Percentiles rank a stretch among this genome's conserved stretches.
These are phyloP conservation scores for Capillidium rhysosporum DNA, from an alignment of 371 early-diverging fungal genomes.

Conservation along the genomic window DNA sequence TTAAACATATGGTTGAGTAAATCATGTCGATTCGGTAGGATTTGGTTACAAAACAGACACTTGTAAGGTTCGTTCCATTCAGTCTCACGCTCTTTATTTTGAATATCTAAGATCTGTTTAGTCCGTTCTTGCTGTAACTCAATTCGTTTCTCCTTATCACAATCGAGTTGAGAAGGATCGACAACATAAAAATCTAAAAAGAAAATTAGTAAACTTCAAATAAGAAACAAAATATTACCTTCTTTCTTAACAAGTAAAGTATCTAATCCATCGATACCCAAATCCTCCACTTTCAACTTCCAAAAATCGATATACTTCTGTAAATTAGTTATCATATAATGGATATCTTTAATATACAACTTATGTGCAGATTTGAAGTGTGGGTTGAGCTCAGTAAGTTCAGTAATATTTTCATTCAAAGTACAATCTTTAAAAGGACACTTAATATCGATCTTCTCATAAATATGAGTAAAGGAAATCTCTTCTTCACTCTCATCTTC, in stretches of 20 bases:
- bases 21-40: conserved; percentile 33
- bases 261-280: conserved; percentile 13
- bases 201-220: too few species aligned
- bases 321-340: conserved; percentile 61
- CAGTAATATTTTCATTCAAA: conserved; percentile 11
- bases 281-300: conserved; percentile 25
- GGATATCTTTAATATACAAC: conserved; percentile 43
- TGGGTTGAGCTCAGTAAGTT: conserved; percentile 30
- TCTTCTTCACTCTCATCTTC: not conserved
- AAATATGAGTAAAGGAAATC: not conserved
- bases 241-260: conserved; percentile 10
- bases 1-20: conserved; percentile 78
- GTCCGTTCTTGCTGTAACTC: conserved; percentile 8
- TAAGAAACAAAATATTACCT: conserved; percentile 6
- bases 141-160: not conserved
- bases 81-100: conserved; percentile 54
- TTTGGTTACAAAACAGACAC: conserved; percentile 80
- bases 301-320: conserved; percentile 55
- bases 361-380: conserved; percentile 48
- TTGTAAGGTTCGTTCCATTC: conserved; percentile 48
- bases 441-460: not conserved
- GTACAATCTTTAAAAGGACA: conserved; percentile 14
- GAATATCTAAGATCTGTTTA: conserved; percentile 52
- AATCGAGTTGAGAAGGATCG: not conserved
- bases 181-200: conserved; percentile 1